These are phyloP conservation scores for Cucurbita ficifolia DNA, from an alignment of 306 rosid genomes.

Conservation along the genomic window DNA sequence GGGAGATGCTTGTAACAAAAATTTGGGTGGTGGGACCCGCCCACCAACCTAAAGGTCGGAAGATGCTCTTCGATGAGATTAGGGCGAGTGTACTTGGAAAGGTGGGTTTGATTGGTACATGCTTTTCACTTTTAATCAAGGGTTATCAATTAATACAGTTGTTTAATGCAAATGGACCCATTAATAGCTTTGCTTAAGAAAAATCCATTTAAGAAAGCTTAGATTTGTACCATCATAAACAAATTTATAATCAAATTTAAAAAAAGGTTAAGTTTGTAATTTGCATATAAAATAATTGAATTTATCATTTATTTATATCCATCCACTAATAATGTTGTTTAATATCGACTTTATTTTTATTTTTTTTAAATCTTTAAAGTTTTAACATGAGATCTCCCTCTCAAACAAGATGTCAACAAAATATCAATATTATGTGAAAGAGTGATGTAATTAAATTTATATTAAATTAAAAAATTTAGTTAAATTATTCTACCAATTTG, in stretches of 20 bases:
- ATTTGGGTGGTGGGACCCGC: not conserved
- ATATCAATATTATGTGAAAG: no score
- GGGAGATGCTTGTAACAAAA: not conserved
- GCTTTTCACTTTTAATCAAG: not conserved
- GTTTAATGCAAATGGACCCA: not conserved
- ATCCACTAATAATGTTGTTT: not conserved
- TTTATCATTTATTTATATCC: not conserved
- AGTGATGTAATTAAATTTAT: no score
- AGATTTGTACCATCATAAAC: not conserved
- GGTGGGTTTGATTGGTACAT: not conserved
- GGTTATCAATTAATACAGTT: not conserved
- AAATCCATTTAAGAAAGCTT: not conserved
- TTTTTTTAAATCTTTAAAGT: not conserved
- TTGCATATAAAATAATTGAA: not conserved
- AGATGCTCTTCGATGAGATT: slow-evolving; percentile 1
- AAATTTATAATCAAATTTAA: not conserved
- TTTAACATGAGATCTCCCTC: no score
- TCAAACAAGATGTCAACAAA: no score
- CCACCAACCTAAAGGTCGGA: not conserved
- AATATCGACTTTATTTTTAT: not conserved
- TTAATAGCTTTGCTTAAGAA: not conserved
- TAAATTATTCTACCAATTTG: no score
- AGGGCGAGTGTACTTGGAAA: not conserved
- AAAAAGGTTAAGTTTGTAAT: not conserved
- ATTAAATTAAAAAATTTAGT: no score